These are phyloP conservation scores for Plasmodium berghei DNA, from an alignment of 169 alveolate species.

Conservation along the genomic window DNA sequence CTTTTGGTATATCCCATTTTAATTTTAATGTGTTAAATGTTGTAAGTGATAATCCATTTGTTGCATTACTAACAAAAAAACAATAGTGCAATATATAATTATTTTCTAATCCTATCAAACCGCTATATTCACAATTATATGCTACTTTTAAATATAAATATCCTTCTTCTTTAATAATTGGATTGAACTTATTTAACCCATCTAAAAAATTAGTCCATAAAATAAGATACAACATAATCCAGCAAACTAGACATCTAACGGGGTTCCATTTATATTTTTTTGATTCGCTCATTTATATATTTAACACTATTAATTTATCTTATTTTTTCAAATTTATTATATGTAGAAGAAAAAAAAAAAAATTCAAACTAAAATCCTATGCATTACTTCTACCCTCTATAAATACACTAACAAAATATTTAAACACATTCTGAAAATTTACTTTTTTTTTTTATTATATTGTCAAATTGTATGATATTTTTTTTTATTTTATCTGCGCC, in stretches of 20 bases:
- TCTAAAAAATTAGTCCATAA: neutral
- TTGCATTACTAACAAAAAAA: constrained; percentile 36
- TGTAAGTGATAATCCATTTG: constrained; percentile 16
- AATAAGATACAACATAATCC: neutral
- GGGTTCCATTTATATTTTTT: neutral
- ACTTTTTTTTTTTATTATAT: too few relatives aligned
- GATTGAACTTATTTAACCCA: constrained; percentile 8
- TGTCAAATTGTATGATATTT: too few relatives aligned
- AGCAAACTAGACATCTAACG: neutral
- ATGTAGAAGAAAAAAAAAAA: too few relatives aligned
- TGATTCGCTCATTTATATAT: neutral
- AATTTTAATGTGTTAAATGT: constrained; percentile 2
- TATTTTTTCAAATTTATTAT: too few relatives aligned
- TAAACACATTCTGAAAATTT: too few relatives aligned
- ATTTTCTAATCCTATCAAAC: constrained; percentile 8
- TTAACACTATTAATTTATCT: too few relatives aligned
- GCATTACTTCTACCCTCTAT: too few relatives aligned
- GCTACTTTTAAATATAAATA: constrained; percentile 8
- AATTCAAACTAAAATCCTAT: too few relatives aligned
- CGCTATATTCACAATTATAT: constrained; percentile 36
- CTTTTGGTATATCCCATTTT: constrained; percentile 20
- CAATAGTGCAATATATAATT: constrained; percentile 18
- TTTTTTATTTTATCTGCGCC: too few relatives aligned
- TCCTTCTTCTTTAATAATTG: constrained; percentile 27
- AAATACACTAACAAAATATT: too few relatives aligned